Evolutionary conservation across 2,329 filamentous ascomycete genomes (phyloP), one percentile per base, ranked within the genome.

Genomic region (Fusarium miscanthi): DNA sequence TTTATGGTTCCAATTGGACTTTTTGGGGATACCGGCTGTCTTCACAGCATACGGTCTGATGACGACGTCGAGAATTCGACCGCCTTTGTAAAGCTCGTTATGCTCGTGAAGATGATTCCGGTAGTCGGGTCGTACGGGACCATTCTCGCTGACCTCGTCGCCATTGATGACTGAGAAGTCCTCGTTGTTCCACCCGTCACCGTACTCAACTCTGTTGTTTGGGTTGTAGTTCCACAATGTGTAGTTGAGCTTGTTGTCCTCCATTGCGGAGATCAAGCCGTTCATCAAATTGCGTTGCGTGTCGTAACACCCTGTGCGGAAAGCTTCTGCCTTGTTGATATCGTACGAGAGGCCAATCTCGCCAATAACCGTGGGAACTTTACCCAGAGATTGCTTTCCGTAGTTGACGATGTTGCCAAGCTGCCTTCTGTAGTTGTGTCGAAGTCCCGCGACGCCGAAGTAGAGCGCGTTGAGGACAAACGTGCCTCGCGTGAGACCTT

Each of bases 171-270:
- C 73, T 1, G 83, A 84, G 54, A 84, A 84, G 49, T 84, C 82
- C 61, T 84, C 82, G 59, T 80, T 83, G 62, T 84, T 84, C 82
- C 82, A 84, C 3, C 82, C 81, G 16, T 84, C 82, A 1, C 82
- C 82, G 13, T 81, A 81, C 68, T 81, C 80, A 37, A 80, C 77
- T 8, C 77, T 70, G 57, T 83, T 83, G 40, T 80, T 78, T 0
- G 82, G 82, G 49, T 83, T 83, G 46, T 82, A 83, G 59, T 84
- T 83, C 77, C 82, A 83, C 10, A 84, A 67, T 0, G 82, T 84
- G 21, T 84, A 83, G 5, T 78, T 80, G 16, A 82, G 77, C 41
- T 77, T 57, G 76, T 79, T 70, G 58, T 83, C 80, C 69, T 84
- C 82, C 82, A 84, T 84, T 25, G 79, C 83, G 1, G 77, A 75